Conservation (phyloP, 768 basidiomycete species). For the Phylloporus arenicola region DNA sequence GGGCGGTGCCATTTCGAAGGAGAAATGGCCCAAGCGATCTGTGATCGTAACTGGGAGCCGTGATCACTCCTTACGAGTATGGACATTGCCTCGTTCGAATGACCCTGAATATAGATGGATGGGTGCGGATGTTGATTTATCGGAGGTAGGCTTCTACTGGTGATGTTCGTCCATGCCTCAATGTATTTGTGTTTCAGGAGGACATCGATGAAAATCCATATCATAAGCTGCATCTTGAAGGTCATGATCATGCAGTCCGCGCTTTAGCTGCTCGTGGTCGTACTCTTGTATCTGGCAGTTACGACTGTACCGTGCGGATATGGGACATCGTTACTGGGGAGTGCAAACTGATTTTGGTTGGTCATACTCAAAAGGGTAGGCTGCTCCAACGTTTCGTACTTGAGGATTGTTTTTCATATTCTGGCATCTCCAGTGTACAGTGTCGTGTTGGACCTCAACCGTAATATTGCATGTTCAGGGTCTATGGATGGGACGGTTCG, state of each 20-base stretch:
- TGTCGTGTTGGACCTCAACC: constrained; percentile 81
- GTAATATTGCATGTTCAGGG: constrained; percentile 91
- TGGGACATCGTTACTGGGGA: constrained; percentile 88
- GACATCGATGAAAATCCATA: constrained; percentile 81
- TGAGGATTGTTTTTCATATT: neutral
- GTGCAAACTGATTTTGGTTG: constrained; percentile 74
- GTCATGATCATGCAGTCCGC: constrained; percentile 88
- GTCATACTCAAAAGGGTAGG: constrained; percentile 86
- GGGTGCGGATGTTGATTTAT: constrained; percentile 55
- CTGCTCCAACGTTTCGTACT: constrained; percentile 22
- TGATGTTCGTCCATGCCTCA: neutral
- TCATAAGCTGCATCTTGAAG: constrained; percentile 76
- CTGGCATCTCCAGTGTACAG: constrained; percentile 68
- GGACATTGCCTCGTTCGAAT: constrained; percentile 61
- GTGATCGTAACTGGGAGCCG: constrained; percentile 70
- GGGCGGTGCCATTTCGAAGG: constrained; percentile 53
- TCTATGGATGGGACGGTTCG: constrained; percentile 98
- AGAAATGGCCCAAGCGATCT: constrained; percentile 69
- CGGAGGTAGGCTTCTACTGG: constrained; percentile 33
- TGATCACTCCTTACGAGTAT: constrained; percentile 61
- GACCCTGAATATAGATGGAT: constrained; percentile 73
- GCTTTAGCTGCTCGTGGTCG: constrained; percentile 89
- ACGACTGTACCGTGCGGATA: constrained; percentile 90
- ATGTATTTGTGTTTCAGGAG: constrained; percentile 37
- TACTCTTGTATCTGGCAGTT: constrained; percentile 90